Evolutionary conservation across 2,329 filamentous ascomycete species (phyloP), one percentile per base, ranked within the genome.

Genomic region (Fusarium udum): DNA sequence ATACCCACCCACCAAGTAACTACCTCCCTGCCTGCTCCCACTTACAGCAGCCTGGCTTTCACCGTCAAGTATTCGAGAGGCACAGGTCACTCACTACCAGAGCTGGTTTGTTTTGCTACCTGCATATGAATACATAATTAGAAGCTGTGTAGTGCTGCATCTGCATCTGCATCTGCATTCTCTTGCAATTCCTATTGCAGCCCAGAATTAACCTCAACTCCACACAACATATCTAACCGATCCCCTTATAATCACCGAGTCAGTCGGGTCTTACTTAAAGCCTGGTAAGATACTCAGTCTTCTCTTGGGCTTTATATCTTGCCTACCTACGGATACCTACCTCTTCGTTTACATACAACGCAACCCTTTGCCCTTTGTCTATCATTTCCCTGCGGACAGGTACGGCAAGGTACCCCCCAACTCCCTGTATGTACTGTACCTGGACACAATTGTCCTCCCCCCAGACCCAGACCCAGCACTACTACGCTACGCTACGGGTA

Each of bases 401-500:
- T 26, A 58, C 31, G 28, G 28, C 28, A 51, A 31, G 26, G 45
- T 45, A 57, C 32, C 11, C 45, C 45, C 45, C 20, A 49, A 28
- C 39, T 49, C 40, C 31, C 24, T 58, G 55, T 28, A 49, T 49
- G 36, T n/a, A 40, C 34, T 49, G 20, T 55, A 55, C 51, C 36
- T 55, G 20, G 26, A 40, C 31, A 52, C n/a, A 52, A 36, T 57
- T 57, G 53, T 45, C 28, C 39, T 46, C 24, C 53, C 53, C 39
- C 53, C 32, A 51, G 62, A 52, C 39, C 55, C 43, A 51, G 62
- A 46, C 51, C 34, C 39, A 69, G 42, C 24, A 62, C 45, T 42
- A 31, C 58, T 42, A 52, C 49, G 37, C 34, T 67, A 68, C 65
- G 48, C 32, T 68, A 68, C 65, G 61, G 65, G 67, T 69, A 69